These are phyloP conservation scores for Candida peoriensis DNA, from an alignment of 805 yeast genomes.

Conservation along the genomic window DNA sequence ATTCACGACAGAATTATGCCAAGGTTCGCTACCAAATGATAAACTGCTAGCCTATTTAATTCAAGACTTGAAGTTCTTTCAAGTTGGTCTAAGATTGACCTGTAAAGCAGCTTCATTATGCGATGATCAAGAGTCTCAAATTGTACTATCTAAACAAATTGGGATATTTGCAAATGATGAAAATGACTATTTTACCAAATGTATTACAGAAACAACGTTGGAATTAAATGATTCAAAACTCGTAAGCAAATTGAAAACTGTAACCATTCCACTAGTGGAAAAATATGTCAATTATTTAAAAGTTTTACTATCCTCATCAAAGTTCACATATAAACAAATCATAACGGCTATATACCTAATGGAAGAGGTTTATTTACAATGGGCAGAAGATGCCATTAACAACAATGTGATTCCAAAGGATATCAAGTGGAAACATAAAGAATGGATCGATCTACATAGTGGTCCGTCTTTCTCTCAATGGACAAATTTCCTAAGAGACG, in stretches of 20 bases:
- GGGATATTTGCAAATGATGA: conserved; percentile 46
- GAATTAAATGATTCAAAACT: conserved; percentile 15
- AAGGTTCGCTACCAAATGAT: conserved; percentile 39
- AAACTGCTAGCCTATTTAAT: conserved; percentile 39
- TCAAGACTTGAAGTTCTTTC: conserved; percentile 47
- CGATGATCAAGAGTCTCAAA: conserved; percentile 32
- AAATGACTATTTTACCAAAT: conserved; percentile 40
- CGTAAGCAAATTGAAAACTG: conserved; percentile 3
- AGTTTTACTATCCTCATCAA: conserved; percentile 24
- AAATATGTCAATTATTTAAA: conserved; percentile 32
- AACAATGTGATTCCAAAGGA: conserved; percentile 22
- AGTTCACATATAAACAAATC: conserved; percentile 33
- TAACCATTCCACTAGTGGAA: conserved; percentile 31
- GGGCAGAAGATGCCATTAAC: conserved; percentile 40
- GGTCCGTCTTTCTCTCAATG: conserved; percentile 43
- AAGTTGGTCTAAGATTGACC: conserved; percentile 35
- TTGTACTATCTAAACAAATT: conserved; percentile 42
- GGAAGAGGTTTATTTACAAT: conserved; percentile 46
- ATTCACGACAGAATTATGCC: conserved; percentile 33
- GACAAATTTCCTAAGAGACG: conserved; percentile 40
- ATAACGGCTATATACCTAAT: conserved; percentile 40
- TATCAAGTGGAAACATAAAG: conserved; percentile 41
- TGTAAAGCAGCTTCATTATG: conserved; percentile 41
- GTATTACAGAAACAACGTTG: conserved; percentile 23
- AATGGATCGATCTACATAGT: conserved; percentile 49